Percentiles rank a stretch among this genome's conserved stretches.
Conservation (phyloP, 2,329 filamentous ascomycete genomes). For the Hirsutella minnesotensis region DNA sequence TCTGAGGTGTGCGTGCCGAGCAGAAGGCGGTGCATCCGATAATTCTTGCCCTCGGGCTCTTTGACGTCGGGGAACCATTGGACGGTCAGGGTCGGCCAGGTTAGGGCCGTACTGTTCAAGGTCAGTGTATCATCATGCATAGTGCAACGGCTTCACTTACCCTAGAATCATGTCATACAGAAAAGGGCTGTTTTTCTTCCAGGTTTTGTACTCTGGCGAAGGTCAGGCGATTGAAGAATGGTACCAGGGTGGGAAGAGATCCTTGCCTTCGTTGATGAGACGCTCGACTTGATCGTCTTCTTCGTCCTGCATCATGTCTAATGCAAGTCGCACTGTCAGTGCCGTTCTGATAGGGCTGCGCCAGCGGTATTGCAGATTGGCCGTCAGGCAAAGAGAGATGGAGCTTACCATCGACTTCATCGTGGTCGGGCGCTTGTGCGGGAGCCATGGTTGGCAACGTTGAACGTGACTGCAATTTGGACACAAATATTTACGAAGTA, state of each 20-base stretch:
- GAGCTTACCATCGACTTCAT: conserved; percentile 22
- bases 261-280: conserved; percentile 78
- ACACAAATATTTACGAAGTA: no score
- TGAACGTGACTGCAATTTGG: no score
- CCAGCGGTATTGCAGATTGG: no score
- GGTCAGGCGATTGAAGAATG: conserved; percentile 2
- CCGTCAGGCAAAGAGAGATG: not conserved
- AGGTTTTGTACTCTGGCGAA: conserved; percentile 84
- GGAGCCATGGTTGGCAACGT: conserved; percentile 20
- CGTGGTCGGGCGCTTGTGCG: conserved; percentile 21
- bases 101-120: conserved; percentile 63
- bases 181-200: conserved; percentile 99
- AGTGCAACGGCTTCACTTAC: conserved; percentile 22
- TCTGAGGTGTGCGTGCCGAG: conserved; percentile 92
- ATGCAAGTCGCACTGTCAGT: conserved; percentile 8
- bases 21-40: conserved; percentile 76
- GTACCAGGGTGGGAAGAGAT: not conserved
- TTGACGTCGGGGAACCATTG: conserved; percentile 98
- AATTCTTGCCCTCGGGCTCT: conserved; percentile 75
- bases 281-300: conserved; percentile 68
- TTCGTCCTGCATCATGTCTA: conserved; percentile 45
- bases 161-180: conserved; percentile 96
- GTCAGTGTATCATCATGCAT: not conserved
- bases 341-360: no score
- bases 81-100: conserved; percentile 94